Conservation (phyloP, 1,139 yeast genomes). For the Candida labiduridarum region DNA sequence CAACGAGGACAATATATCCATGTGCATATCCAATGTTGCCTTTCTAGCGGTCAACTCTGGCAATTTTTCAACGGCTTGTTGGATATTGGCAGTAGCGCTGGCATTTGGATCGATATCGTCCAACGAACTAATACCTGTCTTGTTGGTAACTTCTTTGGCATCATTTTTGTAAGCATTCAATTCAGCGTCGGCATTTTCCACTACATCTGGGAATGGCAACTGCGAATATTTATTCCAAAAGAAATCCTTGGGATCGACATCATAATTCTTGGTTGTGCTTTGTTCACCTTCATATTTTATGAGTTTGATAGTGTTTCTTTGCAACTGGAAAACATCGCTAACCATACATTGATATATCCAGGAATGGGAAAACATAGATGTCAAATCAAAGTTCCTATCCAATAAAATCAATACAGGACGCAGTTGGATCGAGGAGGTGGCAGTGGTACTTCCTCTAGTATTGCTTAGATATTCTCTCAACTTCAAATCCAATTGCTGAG, state of each 20-base stretch:
- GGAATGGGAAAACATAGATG: conserved; percentile 94
- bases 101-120: conserved; percentile 72
- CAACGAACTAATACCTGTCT: conserved; percentile 71
- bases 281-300: conserved; percentile 39
- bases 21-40: conserved; percentile 89
- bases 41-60: conserved; percentile 93
- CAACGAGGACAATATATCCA: conserved; percentile 88
- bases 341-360: conserved; percentile 98
- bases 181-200: conserved; percentile 89
- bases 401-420: conserved; percentile 79
- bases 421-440: conserved; percentile 35
- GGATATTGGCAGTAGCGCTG: conserved; percentile 71
- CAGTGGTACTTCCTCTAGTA: conserved; percentile 53
- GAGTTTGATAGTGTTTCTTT: conserved; percentile 66
- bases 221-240: conserved; percentile 87
- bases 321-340: conserved; percentile 82
- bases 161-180: conserved; percentile 79
- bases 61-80: conserved; percentile 85
- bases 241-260: conserved; percentile 88
- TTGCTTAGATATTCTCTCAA: conserved; percentile 84
- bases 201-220: conserved; percentile 96
- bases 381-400: conserved; percentile 87
- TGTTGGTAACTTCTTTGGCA: conserved; percentile 81
- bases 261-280: conserved; percentile 58
- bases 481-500: conserved; percentile 79